phyloP scores from a whole-genome alignment of 805 yeast genomes.

The Cyberlindnera xylosilytica region DNA sequence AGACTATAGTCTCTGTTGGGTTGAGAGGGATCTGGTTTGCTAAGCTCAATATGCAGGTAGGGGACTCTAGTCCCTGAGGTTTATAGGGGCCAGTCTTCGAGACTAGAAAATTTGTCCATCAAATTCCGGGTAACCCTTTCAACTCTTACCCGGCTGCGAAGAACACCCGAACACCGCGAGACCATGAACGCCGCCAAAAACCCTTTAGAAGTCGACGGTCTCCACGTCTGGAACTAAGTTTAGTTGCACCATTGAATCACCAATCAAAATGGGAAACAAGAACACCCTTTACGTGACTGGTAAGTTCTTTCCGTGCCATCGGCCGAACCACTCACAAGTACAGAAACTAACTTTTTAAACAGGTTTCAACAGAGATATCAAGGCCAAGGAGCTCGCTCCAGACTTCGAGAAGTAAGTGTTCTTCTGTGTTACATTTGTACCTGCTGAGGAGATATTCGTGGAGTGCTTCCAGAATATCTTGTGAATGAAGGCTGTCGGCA shows the following conservation, averaged over 20 bases:
- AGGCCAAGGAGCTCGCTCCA: slow-evolving; percentile 57
- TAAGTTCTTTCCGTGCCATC: no score
- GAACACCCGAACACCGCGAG: not conserved
- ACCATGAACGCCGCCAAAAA: not conserved
- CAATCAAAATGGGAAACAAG: slow-evolving; percentile 27
- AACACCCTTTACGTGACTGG: slow-evolving; percentile 53
- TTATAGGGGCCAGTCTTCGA: not conserved
- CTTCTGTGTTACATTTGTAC: not conserved
- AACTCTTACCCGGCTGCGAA: not conserved
- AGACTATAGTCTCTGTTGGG: no score
- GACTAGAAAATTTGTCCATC: not conserved
- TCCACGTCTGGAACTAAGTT: no score
- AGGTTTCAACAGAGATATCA: slow-evolving; percentile 49
- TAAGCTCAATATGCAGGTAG: no score
- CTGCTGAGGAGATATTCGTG: not conserved
- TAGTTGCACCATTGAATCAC: no score
- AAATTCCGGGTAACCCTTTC: not conserved
- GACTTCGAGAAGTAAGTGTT: slow-evolving; percentile 57
- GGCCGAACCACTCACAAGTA: no score
- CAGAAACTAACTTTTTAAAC: slow-evolving; percentile 6
- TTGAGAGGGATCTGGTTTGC: no score
- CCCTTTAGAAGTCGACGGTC: no score
- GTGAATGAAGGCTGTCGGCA: not conserved
- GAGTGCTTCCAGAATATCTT: not conserved
- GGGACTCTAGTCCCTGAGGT: not conserved